Base-by-base conservation (phyloP, 208 protist species). In the Crithidia expoeki region DNA sequence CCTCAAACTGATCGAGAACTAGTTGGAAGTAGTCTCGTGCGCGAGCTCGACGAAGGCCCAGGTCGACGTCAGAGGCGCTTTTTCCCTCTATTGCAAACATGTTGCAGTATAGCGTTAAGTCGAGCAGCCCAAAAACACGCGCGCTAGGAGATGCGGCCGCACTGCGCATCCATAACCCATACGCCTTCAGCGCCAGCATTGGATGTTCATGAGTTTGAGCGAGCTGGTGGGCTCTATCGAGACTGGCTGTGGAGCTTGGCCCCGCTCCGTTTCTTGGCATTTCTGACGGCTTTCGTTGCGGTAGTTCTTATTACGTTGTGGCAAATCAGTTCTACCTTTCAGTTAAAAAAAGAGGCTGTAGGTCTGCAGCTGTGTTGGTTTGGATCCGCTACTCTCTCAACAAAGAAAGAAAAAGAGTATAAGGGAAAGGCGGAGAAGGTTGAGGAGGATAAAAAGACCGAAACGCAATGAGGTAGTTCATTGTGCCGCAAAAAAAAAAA, bases 151-250 rank as follows among this genome's bases (percentile, higher is more conserved):
- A 38, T 17, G 33, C 25, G 16, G 32, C 34, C 14, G n/a, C 28
- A 0, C 16, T 19, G 7, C 56, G 56, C 56, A 76, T 65, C 71
- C 65, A 81, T 46, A 53, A 2, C n/a, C 62, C 62, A 59, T 81
- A 84, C 21, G 79, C 74, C 47, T 84, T 84, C 36, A 84, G 55
- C 7, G 72, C 79, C n/a, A 84, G 63, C 19, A 84, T 53, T n/a
- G 79, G 79, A 23, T 80, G 62, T 34, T 51, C 42, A 30, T 68
- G 40, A 16, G 56, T 47, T n/a, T 27, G 3, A 25, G 72, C 61
- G 19, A 83, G 60, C 27, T 66, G 32, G 3, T 51, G 72, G 21
- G 68, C 68, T 50, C 53, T 62, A 14, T 32, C 66, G 50, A 55
- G 32, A 47, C 36, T 42, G 23, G 17, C 55, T 19, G 44, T 44